Evolutionary conservation across 164 flowering plant species (phyloP).

Genomic region (Magnolia officinalis): DNA sequence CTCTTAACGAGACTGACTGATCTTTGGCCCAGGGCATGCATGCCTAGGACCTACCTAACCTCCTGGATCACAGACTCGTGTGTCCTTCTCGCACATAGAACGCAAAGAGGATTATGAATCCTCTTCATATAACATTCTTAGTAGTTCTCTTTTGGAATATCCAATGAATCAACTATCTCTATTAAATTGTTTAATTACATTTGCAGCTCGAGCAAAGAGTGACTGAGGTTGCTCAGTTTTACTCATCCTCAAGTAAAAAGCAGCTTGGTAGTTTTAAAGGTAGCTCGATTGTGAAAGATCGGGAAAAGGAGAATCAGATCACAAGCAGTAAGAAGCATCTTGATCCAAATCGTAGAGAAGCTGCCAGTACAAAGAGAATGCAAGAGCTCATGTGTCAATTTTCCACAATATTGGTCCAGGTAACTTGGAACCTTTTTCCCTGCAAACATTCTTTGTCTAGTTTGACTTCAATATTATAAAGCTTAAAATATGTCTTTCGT

Average conservation of each 20-base stretch:
- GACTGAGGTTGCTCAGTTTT: slow-evolving; percentile 64
- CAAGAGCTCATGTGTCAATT: slow-evolving; percentile 86
- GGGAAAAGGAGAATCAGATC: slow-evolving; percentile 52
- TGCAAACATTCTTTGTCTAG: not conserved
- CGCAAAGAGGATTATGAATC: not conserved
- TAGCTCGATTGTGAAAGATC: slow-evolving; percentile 49
- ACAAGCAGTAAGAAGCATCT: slow-evolving; percentile 48
- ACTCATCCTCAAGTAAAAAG: slow-evolving; percentile 42
- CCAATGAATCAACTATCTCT: not conserved
- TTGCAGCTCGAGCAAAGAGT: slow-evolving; percentile 73
- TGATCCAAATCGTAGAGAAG: slow-evolving; percentile 59
- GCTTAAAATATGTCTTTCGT: not conserved
- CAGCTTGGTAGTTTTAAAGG: slow-evolving; percentile 44
- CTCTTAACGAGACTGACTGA: not conserved
- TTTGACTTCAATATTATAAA: not conserved
- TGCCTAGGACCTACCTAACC: too few relatives aligned
- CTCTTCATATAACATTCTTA: not conserved
- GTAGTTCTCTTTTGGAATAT: not conserved
- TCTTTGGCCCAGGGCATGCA: not conserved
- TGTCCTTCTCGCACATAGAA: not conserved
- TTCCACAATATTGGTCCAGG: slow-evolving; percentile 68
- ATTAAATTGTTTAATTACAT: slow-evolving; percentile 1
- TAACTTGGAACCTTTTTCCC: not conserved
- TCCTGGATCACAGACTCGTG: too few relatives aligned
- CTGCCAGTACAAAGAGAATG: slow-evolving; percentile 73